phyloP scores from a whole-genome alignment of 371 early-diverging fungal genomes.

The Actinomortierella wolfii region DNA sequence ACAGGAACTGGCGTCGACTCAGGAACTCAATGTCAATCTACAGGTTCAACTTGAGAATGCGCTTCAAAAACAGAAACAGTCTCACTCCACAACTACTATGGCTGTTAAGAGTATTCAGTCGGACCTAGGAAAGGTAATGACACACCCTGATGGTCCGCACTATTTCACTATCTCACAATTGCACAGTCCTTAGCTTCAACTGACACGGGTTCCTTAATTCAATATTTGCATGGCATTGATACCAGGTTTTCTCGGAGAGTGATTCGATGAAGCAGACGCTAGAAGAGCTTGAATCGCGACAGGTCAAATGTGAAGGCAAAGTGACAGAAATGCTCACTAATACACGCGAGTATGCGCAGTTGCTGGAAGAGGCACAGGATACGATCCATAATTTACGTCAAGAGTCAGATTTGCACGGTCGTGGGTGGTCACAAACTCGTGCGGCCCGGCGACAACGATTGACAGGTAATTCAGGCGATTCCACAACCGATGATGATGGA shows the following conservation, averaged over 20 bases:
- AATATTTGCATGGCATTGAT: no score
- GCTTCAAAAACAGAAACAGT: slow-evolving; percentile 62
- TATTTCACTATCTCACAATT: background rate
- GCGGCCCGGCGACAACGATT: no score
- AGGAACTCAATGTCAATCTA: slow-evolving; percentile 65
- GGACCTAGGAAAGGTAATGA: slow-evolving; percentile 60
- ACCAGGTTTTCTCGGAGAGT: slow-evolving; percentile 68
- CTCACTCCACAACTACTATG: slow-evolving; percentile 63
- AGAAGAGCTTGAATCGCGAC: slow-evolving; percentile 66
- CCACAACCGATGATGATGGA: no score
- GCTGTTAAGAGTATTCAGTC: slow-evolving; percentile 66
- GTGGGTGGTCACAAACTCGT: slow-evolving; percentile 18
- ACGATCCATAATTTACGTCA: slow-evolving; percentile 55
- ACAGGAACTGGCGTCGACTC: slow-evolving; percentile 63
- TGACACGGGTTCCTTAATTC: no score
- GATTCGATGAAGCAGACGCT: slow-evolving; percentile 62
- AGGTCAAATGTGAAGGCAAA: slow-evolving; percentile 63
- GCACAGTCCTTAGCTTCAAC: no score
- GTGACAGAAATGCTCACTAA: slow-evolving; percentile 65
- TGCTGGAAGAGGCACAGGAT: slow-evolving; percentile 70
- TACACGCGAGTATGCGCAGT: slow-evolving; percentile 65
- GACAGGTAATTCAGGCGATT: no score
- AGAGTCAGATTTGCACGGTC: slow-evolving; percentile 41
- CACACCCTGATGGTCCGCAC: background rate
- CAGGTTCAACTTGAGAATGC: slow-evolving; percentile 62